Percentiles rank a stretch among this genome's conserved stretches.
Conservation (phyloP, 1,139 yeast species). For the Candida tropicalis region DNA sequence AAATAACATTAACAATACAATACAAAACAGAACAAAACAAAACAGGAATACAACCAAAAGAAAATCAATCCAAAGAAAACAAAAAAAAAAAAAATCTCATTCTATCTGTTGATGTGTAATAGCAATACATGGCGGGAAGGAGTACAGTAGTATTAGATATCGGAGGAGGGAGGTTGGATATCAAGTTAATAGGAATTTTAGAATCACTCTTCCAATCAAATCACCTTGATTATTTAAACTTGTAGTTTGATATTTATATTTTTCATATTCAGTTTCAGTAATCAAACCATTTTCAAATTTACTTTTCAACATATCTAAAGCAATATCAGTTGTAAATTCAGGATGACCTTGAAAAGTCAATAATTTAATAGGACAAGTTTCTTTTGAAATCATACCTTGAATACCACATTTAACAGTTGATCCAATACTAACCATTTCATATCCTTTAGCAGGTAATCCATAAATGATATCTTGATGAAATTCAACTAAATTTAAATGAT, state of each 20-base stretch:
- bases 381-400: constrained; percentile 58
- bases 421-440: constrained; percentile 49
- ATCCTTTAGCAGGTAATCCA: constrained; percentile 31
- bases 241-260: constrained; percentile 30
- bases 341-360: constrained; percentile 91
- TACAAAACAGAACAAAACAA: background rate
- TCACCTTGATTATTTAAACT: constrained; percentile 38
- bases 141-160: too few relatives aligned
- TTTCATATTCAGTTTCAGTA: constrained; percentile 26
- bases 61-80: too few relatives aligned
- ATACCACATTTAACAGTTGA: constrained; percentile 54
- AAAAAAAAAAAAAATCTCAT: background rate
- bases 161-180: too few relatives aligned
- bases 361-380: constrained; percentile 27
- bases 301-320: constrained; percentile 29
- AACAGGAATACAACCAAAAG: background rate
- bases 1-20: constrained; percentile 3
- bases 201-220: constrained; percentile 35
- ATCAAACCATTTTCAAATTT: constrained; percentile 20
- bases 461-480: constrained; percentile 73
- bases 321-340: constrained; percentile 56
- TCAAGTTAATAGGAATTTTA: constrained; percentile 23
- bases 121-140: too few relatives aligned
- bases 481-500: constrained; percentile 52
- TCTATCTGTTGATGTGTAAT: constrained; percentile 1